A percentile compares a stretch with the other conserved stretches of the same genome.
Conservation (phyloP, 208 protist species). For the Wallacemonas sp. region DNA sequence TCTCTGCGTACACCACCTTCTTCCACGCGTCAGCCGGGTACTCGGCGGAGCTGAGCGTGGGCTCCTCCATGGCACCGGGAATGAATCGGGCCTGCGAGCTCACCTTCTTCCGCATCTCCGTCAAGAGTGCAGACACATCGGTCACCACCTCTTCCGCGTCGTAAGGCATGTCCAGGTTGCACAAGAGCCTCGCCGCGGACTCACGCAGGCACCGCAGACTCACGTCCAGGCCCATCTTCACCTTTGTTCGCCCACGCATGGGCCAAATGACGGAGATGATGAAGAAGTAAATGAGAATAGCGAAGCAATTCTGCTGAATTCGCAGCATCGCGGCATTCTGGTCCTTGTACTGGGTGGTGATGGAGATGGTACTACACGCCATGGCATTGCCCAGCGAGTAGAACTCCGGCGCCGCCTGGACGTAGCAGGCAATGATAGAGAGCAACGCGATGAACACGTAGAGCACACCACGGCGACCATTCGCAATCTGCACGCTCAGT, state of each 20-base stretch:
- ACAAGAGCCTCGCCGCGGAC: conserved; percentile 67
- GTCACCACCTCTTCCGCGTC: conserved; percentile 70
- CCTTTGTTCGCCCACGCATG: conserved; percentile 73
- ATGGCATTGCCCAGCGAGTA: conserved; percentile 89
- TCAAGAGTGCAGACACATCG: conserved; percentile 59
- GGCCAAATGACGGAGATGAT: conserved; percentile 82
- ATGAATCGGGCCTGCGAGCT: conserved; percentile 57
- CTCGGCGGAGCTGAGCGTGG: conserved; percentile 75
- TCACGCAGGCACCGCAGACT: conserved; percentile 83
- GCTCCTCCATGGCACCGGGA: conserved; percentile 78
- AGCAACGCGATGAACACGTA: conserved; percentile 77
- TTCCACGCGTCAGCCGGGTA: conserved; percentile 79
- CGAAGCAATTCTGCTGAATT: conserved; percentile 92
- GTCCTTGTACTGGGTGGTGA: conserved; percentile 84
- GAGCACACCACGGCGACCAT: conserved; percentile 52
- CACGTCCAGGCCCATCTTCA: conserved; percentile 85
- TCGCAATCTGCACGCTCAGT: conserved; percentile 71
- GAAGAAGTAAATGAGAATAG: conserved; percentile 90
- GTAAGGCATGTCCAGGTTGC: conserved; percentile 87
- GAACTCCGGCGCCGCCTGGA: conserved; percentile 81
- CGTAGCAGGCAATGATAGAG: conserved; percentile 83
- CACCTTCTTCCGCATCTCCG: conserved; percentile 80
- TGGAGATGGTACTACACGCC: conserved; percentile 83
- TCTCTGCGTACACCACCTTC: conserved; percentile 68
- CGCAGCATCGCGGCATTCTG: conserved; percentile 81